A percentile compares a stretch with the other conserved stretches of the same genome.
Conservation (phyloP, 495 filamentous ascomycete species). For the Xylaria longipes region DNA sequence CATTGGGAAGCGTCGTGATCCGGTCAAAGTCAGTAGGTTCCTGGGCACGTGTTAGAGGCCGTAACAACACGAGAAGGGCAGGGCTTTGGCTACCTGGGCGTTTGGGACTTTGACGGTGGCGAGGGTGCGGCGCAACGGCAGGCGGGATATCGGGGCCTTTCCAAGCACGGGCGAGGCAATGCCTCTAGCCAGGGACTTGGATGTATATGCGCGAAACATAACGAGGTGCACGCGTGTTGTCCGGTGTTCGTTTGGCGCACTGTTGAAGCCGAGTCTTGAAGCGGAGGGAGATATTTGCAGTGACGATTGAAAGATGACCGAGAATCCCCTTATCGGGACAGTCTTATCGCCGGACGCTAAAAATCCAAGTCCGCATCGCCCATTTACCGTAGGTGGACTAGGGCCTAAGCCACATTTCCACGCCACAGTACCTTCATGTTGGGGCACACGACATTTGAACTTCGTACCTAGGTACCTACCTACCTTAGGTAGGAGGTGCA, state of each 20-base stretch:
- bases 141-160: slow-evolving; percentile 28
- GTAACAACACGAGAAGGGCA: neutral
- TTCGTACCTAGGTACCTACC: no score
- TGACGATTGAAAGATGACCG: slow-evolving; percentile 11
- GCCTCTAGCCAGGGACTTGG: slow-evolving; percentile 34
- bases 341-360: slow-evolving; percentile 15
- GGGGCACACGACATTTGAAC: neutral
- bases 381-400: neutral
- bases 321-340: slow-evolving; percentile 15
- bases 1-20: slow-evolving; percentile 91
- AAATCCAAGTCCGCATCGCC: neutral
- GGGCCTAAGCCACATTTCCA: neutral
- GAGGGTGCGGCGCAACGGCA: slow-evolving; percentile 32
- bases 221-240: slow-evolving; percentile 3
- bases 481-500: neutral
- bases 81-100: slow-evolving; percentile 34
- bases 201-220: slow-evolving; percentile 40
- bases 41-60: slow-evolving; percentile 51
- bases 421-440: no score
- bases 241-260: neutral
- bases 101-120: slow-evolving; percentile 35
- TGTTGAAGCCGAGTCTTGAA: neutral
- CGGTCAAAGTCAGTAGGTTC: slow-evolving; percentile 88
- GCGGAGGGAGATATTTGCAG: slow-evolving; percentile 10
- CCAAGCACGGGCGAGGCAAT: slow-evolving; percentile 32